Evolutionary conservation across 2,329 filamentous ascomycete genomes (phyloP).

Genomic region (Blumeriella jaapii): DNA sequence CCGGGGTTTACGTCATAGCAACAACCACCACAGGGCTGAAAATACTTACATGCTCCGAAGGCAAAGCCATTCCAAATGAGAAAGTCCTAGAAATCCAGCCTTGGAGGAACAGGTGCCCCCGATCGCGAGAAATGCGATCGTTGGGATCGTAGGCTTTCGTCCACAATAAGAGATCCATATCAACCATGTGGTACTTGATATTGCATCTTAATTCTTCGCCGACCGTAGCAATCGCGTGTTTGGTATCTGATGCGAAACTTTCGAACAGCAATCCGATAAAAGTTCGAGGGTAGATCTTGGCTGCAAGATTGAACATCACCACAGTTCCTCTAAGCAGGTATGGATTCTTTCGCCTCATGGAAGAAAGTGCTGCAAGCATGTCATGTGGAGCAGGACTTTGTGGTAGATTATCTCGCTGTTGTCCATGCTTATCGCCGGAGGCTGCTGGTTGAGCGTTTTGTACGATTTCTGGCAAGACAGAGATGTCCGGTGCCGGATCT

Average conservation of each 20-base stretch:
- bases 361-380: neutral
- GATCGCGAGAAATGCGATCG: neutral
- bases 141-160: neutral
- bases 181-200: slow-evolving; percentile 1
- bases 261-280: neutral
- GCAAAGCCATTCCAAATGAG: slow-evolving; percentile 6
- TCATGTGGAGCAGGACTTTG: neutral
- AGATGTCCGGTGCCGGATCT: no score
- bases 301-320: neutral
- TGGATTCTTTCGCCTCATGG: neutral
- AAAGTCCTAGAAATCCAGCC: slow-evolving; percentile 3
- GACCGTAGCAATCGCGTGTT: slow-evolving; percentile 1
- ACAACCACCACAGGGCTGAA: neutral
- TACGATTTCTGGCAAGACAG: no score
- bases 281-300: neutral
- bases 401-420: neutral
- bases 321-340: neutral
- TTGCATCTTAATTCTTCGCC: slow-evolving; percentile 3
- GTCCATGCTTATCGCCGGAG: no score
- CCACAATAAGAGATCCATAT: slow-evolving; percentile 8
- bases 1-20: no score
- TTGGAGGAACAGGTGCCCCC: slow-evolving; percentile 5
- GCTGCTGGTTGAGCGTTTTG: no score
- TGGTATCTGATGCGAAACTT: neutral
- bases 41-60: neutral